A percentile compares a stretch with the other conserved stretches of the same genome.
Conservation (phyloP, 2,329 filamentous ascomycete genomes). For the Ophiocordyceps camponoti-floridani region DNA sequence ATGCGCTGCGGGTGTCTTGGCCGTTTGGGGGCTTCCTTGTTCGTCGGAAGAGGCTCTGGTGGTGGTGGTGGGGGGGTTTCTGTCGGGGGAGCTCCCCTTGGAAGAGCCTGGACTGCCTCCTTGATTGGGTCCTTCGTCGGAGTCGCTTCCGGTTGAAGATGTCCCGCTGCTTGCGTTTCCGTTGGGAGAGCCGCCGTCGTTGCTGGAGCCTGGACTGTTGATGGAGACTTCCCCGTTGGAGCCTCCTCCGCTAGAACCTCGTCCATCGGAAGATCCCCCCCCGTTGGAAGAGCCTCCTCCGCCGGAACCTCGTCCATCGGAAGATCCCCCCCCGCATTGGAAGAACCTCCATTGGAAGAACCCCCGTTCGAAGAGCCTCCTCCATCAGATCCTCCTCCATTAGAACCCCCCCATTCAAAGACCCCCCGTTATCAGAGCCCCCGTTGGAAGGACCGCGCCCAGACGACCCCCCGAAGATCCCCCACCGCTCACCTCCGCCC, state of each 20-base stretch:
- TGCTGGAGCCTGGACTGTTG: neutral
- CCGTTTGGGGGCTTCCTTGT: neutral
- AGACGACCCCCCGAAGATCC: neutral
- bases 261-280: too few species aligned
- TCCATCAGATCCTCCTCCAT: neutral
- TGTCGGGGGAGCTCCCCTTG: neutral
- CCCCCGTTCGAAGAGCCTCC: neutral
- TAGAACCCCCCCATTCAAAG: neutral
- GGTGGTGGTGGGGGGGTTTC: neutral
- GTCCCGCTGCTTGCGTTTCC: neutral
- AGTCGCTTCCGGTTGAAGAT: neutral
- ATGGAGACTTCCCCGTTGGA: too few species aligned
- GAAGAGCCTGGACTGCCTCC: neutral
- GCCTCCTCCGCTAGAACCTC: too few species aligned
- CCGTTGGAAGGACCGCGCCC: neutral
- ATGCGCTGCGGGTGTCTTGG: neutral
- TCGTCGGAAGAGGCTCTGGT: neutral
- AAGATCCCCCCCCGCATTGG: neutral
- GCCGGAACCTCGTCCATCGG: too few species aligned
- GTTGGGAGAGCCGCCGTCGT: neutral
- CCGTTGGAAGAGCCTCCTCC: too few species aligned
- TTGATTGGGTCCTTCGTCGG: neutral
- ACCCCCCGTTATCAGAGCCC: neutral
- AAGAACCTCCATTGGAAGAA: neutral
- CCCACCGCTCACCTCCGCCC: neutral